A percentile compares a stretch with the other conserved stretches of the same genome.
phyloP scores from a whole-genome alignment of 163 green algal genomes.

The Scenedesmus sp. region DNA sequence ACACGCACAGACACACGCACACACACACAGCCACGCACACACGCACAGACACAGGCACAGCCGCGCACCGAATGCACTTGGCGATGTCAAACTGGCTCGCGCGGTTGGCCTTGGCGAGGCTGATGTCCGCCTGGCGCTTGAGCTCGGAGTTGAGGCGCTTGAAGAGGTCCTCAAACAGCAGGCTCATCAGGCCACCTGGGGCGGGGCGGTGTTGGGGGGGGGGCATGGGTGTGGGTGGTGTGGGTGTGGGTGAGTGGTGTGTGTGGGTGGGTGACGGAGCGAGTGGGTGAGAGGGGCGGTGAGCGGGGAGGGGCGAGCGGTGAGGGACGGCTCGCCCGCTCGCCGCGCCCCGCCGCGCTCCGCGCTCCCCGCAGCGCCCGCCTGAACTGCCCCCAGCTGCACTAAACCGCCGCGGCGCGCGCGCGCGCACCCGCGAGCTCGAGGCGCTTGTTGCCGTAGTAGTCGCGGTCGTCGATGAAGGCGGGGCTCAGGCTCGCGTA shows the following conservation, averaged over 20 bases:
- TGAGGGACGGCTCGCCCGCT: too few relatives aligned
- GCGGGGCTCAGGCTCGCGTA: conserved; percentile 85
- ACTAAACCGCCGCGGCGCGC: too few relatives aligned
- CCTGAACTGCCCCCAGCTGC: too few relatives aligned
- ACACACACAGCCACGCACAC: too few relatives aligned
- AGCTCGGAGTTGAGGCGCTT: conserved; percentile 97
- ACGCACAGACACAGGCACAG: too few relatives aligned
- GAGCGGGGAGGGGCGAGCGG: too few relatives aligned
- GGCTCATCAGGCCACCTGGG: conserved; percentile 89
- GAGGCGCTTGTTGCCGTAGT: conserved; percentile 99
- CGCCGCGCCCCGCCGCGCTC: too few relatives aligned
- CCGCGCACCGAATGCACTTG: conserved; percentile 95
- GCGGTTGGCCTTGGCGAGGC: conserved; percentile 87
- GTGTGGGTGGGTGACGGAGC: not conserved
- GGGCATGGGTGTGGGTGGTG: not conserved
- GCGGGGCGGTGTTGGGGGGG: not conserved
- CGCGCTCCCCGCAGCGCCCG: too few relatives aligned
- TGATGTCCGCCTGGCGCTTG: conserved; percentile 86
- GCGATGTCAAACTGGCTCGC: conserved; percentile 92
- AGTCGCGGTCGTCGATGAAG: conserved; percentile 97
- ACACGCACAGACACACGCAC: too few relatives aligned
- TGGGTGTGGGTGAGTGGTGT: not conserved
- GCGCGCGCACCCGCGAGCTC: conserved; percentile 84
- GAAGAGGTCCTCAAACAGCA: conserved; percentile 99
- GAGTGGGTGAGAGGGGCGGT: too few relatives aligned